Percentiles rank a stretch among this genome's conserved stretches.
phyloP scores from a whole-genome alignment of 805 yeast species.

The Wickerhamomyces sydowiorum region DNA sequence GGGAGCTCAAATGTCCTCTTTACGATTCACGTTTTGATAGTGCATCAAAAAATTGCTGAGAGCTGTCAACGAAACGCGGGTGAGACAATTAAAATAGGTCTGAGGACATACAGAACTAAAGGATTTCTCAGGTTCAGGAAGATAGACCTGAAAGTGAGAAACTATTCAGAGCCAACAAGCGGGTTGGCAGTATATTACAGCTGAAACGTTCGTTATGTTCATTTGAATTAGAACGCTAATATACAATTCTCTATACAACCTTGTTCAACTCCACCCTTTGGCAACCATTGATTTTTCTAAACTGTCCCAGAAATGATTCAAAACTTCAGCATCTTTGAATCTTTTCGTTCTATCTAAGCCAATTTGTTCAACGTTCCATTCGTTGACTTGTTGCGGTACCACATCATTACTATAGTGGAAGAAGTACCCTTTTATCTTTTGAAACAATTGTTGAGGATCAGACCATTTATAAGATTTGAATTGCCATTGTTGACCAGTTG shows the following conservation, averaged over 20 bases:
- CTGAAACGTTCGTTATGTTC: no score
- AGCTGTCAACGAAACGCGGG: background rate
- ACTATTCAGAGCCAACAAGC: no score
- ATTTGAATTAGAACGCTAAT: no score
- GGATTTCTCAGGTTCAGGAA: no score
- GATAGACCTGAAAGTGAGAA: no score
- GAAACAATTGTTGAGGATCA: constrained; percentile 76
- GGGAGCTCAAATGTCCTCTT: no score
- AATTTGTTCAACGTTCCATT: constrained; percentile 86
- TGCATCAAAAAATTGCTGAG: background rate
- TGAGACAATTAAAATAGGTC: background rate
- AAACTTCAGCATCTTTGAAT: constrained; percentile 84
- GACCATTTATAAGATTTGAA: constrained; percentile 81
- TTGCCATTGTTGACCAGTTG: constrained; percentile 98
- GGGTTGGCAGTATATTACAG: no score
- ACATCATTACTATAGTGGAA: constrained; percentile 73
- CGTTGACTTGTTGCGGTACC: constrained; percentile 65
- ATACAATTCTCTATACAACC: background rate
- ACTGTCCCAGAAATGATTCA: constrained; percentile 78
- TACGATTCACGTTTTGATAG: background rate
- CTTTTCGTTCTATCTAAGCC: constrained; percentile 76
- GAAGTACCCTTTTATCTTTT: constrained; percentile 77
- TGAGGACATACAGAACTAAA: no score
- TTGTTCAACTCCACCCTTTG: constrained; percentile 39
- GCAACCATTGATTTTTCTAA: constrained; percentile 68